phyloP scores from a whole-genome alignment of 805 yeast species.

The Candida wancherniae region DNA sequence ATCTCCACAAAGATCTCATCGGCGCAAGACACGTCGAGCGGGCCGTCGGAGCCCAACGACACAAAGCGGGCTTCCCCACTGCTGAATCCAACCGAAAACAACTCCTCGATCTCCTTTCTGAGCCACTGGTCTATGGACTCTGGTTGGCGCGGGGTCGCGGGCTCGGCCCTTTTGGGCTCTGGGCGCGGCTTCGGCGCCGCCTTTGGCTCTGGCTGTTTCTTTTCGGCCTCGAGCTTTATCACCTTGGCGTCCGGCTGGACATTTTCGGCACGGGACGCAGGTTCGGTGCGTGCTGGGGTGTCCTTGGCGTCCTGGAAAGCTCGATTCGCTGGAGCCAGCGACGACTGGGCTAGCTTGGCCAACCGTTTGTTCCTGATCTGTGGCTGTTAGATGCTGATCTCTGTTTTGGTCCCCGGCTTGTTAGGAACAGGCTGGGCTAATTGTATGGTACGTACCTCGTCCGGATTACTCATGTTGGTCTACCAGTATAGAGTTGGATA shows the following conservation, averaged over 20 bases:
- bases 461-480: slow-evolving; percentile 14
- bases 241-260: background rate
- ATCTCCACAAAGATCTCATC: slow-evolving; percentile 54
- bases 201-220: background rate
- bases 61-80: slow-evolving; percentile 20
- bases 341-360: slow-evolving; percentile 40
- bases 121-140: slow-evolving; percentile 39
- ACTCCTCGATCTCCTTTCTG: slow-evolving; percentile 28
- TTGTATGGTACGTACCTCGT: slow-evolving; percentile 14
- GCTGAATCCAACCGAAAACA: slow-evolving; percentile 27
- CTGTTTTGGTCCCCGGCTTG: too few species aligned
- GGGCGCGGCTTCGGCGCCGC: background rate
- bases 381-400: too few species aligned
- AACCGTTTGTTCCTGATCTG: slow-evolving; percentile 49
- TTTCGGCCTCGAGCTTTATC: slow-evolving; percentile 2
- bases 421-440: slow-evolving; percentile 2
- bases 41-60: slow-evolving; percentile 19
- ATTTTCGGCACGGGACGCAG: slow-evolving; percentile 4
- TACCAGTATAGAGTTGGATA: too few species aligned
- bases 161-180: slow-evolving; percentile 2
- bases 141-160: slow-evolving; percentile 6
- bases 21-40: slow-evolving; percentile 28
- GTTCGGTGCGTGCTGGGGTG: slow-evolving; percentile 1
- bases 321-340: too few species aligned
- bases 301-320: slow-evolving; percentile 2